A percentile compares a stretch with the other conserved stretches of the same genome.
These are phyloP conservation scores for Candolleomyces aberdarensis DNA, from an alignment of 768 basidiomycete species.

Conservation along the genomic window DNA sequence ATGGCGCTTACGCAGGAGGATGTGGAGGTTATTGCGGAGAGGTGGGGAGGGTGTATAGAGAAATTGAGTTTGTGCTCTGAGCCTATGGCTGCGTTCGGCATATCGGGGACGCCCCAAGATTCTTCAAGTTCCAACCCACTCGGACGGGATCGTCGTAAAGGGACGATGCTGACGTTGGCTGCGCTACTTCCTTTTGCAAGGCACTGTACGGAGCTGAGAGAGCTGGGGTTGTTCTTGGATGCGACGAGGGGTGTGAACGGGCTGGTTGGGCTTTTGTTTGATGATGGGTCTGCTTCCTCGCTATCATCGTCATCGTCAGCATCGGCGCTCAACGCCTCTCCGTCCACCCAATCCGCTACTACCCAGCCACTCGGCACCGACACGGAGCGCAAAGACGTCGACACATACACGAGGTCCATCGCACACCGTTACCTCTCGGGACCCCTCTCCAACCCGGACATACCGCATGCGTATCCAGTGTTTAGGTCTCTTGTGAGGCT, in stretches of 20 bases:
- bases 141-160: slow-evolving; percentile 7
- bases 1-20: slow-evolving; percentile 34
- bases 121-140: background rate
- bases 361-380: too few species aligned
- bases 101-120: background rate
- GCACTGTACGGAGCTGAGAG: slow-evolving; percentile 28
- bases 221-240: slow-evolving; percentile 33
- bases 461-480: background rate
- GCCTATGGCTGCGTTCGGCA: slow-evolving; percentile 18
- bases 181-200: slow-evolving; percentile 33
- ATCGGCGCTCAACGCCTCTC: background rate
- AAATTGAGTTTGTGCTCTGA: slow-evolving; percentile 39
- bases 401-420: background rate
- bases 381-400: background rate
- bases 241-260: slow-evolving; percentile 14
- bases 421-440: background rate
- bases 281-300: background rate
- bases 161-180: slow-evolving; percentile 24
- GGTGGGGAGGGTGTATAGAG: slow-evolving; percentile 38
- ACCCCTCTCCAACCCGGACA: background rate
- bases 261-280: background rate
- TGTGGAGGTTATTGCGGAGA: slow-evolving; percentile 37
- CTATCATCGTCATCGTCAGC: background rate
- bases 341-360: too few species aligned
- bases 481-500: slow-evolving; percentile 6